Percentiles rank a stretch among this genome's conserved stretches.
phyloP scores from a whole-genome alignment of 306 rosid species.

The Erythrophleum fordii region DNA sequence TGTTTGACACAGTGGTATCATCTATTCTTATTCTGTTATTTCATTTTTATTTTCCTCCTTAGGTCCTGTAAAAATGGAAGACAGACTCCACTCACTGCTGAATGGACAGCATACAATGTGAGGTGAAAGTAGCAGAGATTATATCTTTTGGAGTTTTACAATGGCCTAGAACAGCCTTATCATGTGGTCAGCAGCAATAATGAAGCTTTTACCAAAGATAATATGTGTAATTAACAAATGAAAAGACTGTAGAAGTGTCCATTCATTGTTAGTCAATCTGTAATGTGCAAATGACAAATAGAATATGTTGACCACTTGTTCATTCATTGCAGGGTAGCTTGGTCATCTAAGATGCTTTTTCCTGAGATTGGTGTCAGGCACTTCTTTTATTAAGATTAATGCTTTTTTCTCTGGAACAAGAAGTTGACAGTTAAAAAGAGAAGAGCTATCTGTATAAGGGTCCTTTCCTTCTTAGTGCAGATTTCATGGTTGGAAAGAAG shows the following conservation, averaged over 20 bases:
- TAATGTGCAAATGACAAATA: not conserved
- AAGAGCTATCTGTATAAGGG: not conserved
- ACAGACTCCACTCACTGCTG: constrained; percentile 3
- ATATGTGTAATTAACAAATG: not conserved
- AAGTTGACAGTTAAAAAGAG: not conserved
- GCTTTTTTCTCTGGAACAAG: not conserved
- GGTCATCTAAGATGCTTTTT: not conserved
- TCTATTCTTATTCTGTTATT: constrained; percentile 2
- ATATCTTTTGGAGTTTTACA: not conserved
- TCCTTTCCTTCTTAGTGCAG: not conserved
- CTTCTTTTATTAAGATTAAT: not conserved
- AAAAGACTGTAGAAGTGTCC: not conserved
- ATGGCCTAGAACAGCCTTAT: not conserved
- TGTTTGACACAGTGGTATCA: constrained; percentile 16
- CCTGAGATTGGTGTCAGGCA: not conserved
- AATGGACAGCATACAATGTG: constrained; percentile 11
- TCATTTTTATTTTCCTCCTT: constrained; percentile 7
- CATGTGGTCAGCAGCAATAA: not conserved
- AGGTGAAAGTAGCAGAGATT: not conserved
- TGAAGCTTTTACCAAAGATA: not conserved
- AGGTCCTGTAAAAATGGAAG: not conserved
- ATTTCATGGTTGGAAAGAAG: not conserved
- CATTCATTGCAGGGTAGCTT: not conserved
- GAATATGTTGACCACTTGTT: not conserved
- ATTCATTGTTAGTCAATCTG: constrained; percentile 4